A percentile compares a stretch with the other conserved stretches of the same genome.
Conservation (phyloP, 164 flowering plant genomes). For the Protea cynaroides region DNA sequence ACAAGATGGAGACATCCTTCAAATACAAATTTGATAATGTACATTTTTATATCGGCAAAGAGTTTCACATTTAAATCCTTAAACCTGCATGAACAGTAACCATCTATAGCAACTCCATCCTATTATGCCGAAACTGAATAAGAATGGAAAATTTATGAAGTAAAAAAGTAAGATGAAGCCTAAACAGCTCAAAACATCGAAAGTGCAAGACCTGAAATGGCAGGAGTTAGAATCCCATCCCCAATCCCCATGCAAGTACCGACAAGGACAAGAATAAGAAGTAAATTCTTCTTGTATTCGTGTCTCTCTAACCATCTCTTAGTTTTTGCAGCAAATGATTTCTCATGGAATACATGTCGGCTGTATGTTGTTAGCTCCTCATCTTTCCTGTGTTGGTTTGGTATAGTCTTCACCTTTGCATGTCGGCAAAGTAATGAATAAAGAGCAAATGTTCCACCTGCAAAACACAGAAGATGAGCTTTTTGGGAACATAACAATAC, state of each 20-base stretch:
- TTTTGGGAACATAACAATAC: not conserved
- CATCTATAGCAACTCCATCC: no score
- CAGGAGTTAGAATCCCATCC: slow-evolving; percentile 97
- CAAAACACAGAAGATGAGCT: slow-evolving; percentile 7
- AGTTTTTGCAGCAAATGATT: slow-evolving; percentile 86
- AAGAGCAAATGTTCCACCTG: slow-evolving; percentile 97
- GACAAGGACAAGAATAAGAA: slow-evolving; percentile 77
- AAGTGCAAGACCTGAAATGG: slow-evolving; percentile 60
- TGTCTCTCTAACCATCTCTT: slow-evolving; percentile 77
- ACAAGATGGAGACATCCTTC: no score
- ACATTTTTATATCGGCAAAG: no score
- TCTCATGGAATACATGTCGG: slow-evolving; percentile 62
- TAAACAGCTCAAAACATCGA: not conserved
- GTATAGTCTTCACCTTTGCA: slow-evolving; percentile 79
- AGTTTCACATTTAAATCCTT: no score
- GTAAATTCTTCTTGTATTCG: slow-evolving; percentile 47
- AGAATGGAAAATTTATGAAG: no score
- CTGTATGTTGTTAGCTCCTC: slow-evolving; percentile 91
- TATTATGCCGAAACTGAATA: no score
- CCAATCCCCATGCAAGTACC: slow-evolving; percentile 97
- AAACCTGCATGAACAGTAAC: no score
- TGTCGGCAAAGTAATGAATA: slow-evolving; percentile 91
- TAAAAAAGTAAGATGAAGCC: not conserved
- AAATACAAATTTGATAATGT: no score
- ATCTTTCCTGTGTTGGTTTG: slow-evolving; percentile 87